These are phyloP conservation scores for Mycena rosella DNA, from an alignment of 768 basidiomycete species.

Conservation along the genomic window DNA sequence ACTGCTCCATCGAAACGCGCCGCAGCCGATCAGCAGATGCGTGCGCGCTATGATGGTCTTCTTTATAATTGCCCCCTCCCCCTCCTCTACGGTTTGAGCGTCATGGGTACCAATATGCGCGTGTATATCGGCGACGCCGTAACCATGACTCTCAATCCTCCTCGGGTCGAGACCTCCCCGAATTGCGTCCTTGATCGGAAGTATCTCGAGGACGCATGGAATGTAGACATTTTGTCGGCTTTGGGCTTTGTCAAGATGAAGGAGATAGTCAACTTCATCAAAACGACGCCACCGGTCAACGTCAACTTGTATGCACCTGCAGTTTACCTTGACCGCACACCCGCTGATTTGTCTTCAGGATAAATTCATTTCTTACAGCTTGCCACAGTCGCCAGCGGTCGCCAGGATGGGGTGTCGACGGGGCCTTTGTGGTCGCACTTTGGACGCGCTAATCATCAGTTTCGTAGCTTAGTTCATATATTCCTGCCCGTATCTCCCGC, in stretches of 20 bases:
- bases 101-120: conserved; percentile 52
- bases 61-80: conserved; percentile 47
- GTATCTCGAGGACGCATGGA: conserved; percentile 48
- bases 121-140: conserved; percentile 50
- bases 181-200: conserved; percentile 29
- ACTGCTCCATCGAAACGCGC: conserved; percentile 42
- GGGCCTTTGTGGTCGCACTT: no score
- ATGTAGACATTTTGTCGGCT: conserved; percentile 49
- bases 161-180: neutral
- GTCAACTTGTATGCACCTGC: no score
- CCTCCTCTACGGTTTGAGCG: conserved; percentile 49
- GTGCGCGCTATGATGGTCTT: conserved; percentile 45
- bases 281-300: conserved; percentile 5
- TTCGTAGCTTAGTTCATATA: no score
- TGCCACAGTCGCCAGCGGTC: no score
- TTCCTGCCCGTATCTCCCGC: no score
- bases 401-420: no score
- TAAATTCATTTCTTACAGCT: no score
- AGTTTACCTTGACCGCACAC: no score
- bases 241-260: conserved; percentile 50
- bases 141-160: conserved; percentile 42
- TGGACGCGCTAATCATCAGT: no score
- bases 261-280: conserved; percentile 51
- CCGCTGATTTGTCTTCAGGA: no score
- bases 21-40: conserved; percentile 49